Evolutionary conservation across 78 protist genomes (phyloP).

Genomic region (Dictyostelium discoideum): DNA sequence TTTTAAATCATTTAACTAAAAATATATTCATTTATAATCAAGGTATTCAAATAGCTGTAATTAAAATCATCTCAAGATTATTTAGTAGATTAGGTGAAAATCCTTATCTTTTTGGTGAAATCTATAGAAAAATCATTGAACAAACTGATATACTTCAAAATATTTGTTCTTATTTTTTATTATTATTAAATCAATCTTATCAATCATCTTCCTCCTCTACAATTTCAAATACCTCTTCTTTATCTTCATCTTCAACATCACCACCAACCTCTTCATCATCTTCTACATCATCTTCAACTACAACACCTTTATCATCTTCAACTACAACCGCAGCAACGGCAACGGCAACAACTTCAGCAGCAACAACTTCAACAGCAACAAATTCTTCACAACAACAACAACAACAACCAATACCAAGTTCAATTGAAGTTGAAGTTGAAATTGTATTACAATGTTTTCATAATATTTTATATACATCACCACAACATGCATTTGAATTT

Average conservation of each 20-base stretch:
- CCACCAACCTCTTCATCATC: background rate
- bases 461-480: conserved; percentile 28
- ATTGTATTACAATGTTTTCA: conserved; percentile 15
- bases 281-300: background rate
- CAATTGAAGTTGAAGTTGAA: conserved; percentile 4
- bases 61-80: background rate
- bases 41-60: background rate
- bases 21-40: conserved; percentile 8
- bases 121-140: conserved; percentile 34
- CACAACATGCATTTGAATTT: background rate
- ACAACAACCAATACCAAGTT: background rate
- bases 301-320: background rate
- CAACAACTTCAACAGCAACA: background rate
- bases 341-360: background rate
- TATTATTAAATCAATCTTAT: background rate
- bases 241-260: background rate
- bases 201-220: background rate
- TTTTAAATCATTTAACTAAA: conserved; percentile 21
- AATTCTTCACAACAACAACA: background rate
- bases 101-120: conserved; percentile 11
- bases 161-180: conserved; percentile 15
- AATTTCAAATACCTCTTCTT: background rate
- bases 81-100: conserved; percentile 49
- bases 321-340: background rate
- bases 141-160: conserved; percentile 19